Conservation (phyloP, 805 yeast genomes). For the Kodamaea sagamina region DNA sequence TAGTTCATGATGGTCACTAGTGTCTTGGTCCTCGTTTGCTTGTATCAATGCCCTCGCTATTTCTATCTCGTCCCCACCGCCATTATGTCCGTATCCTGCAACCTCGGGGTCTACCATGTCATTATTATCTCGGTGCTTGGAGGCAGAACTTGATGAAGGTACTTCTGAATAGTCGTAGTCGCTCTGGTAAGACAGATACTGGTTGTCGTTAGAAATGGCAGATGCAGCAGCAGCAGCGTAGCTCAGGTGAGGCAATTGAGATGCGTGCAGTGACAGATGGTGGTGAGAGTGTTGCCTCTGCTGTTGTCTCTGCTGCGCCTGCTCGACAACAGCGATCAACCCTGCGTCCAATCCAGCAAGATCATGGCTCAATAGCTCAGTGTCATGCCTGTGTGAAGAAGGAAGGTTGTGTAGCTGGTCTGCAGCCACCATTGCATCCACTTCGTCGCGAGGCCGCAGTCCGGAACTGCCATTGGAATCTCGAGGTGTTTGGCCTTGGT, state of each 20-base stretch:
- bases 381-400: slow-evolving; percentile 26
- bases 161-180: slow-evolving; percentile 18
- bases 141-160: slow-evolving; percentile 6
- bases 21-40: slow-evolving; percentile 47
- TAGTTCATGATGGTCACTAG: background rate
- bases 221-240: slow-evolving; percentile 41
- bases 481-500: slow-evolving; percentile 6
- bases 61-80: slow-evolving; percentile 56
- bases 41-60: slow-evolving; percentile 68
- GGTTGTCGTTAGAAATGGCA: slow-evolving; percentile 26
- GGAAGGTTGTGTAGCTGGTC: slow-evolving; percentile 29
- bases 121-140: slow-evolving; percentile 19
- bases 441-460: slow-evolving; percentile 27
- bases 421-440: slow-evolving; percentile 38
- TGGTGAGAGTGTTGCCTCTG: slow-evolving; percentile 17
- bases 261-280: slow-evolving; percentile 18
- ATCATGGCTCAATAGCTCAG: slow-evolving; percentile 40
- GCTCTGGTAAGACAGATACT: slow-evolving; percentile 20
- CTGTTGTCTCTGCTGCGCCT: slow-evolving; percentile 44
- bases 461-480: slow-evolving; percentile 26
- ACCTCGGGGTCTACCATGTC: slow-evolving; percentile 61
- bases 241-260: slow-evolving; percentile 19
- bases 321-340: slow-evolving; percentile 61
- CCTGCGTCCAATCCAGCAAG: slow-evolving; percentile 47
- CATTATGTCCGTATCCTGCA: slow-evolving; percentile 41